Base-by-base conservation (phyloP, 2,329 filamentous ascomycete genomes). In the Cordyceps militaris region DNA sequence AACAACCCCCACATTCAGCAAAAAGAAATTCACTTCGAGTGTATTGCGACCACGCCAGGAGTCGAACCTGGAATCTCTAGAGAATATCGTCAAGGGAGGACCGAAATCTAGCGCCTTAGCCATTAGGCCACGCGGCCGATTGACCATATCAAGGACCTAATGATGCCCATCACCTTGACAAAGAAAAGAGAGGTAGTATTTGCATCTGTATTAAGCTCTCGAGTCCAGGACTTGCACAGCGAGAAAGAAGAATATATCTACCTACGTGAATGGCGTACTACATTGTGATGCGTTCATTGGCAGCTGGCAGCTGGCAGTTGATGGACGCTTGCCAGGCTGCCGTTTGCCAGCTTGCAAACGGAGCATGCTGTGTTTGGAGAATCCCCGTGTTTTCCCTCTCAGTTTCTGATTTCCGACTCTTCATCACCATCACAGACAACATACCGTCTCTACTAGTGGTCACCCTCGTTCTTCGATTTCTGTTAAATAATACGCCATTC, bases 41-140 rank as follows among this genome's bases (percentile, higher is more conserved):
- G 13, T 3, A 0, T 6, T 50, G 46, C 69, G 71, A 74, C 71
- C 71, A 71, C 71, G 70, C 69, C 71, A 73, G 71, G 71, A 73
- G 66, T 73, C 70, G 71, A 73, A 73, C 70, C 71, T 73, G 70
- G 69, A 74, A 71, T 73, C 71, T 74, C 69, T 69, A 74, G 71
- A 73, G 71, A 38, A 23, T 47, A 57, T 50, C 47, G 58, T 59
- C 28, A 58, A 38, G 38, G 59, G 40, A 46, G 40, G 61, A 66
- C 71, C 71, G 71, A 74, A 74, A 74, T 73, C 71, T 74, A 69
- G 68, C 71, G 71, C 71, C 69, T 70, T 74, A 73, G 63, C 71
- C 71, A 73, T 74, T 73, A 70, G 69, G 71, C 71, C 70, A 74
- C 70, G 71, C 71, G 71, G 71, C 71, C 71, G 64, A 52, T 54